Percentiles rank a stretch among this genome's conserved stretches.
Evolutionary conservation across 1,139 yeast species (phyloP).

Genomic region (Suhomyces chickasaworum): DNA sequence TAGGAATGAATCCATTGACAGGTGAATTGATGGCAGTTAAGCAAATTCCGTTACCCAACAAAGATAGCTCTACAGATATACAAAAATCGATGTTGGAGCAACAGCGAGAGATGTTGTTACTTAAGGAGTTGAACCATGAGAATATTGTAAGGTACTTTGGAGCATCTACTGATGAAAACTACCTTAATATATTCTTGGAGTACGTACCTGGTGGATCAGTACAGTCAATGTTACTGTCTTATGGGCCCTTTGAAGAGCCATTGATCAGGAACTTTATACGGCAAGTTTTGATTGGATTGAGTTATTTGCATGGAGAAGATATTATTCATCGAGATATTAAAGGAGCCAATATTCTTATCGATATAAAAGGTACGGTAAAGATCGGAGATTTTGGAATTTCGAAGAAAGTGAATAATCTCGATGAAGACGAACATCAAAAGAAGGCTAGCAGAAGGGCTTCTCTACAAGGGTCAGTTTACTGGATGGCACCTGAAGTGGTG

Average conservation of each 20-base stretch:
- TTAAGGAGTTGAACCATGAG: constrained; percentile 83
- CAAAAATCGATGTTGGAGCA: constrained; percentile 76
- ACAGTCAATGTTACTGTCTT: constrained; percentile 77
- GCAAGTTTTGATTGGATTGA: constrained; percentile 80
- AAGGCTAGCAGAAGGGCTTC: constrained; percentile 68
- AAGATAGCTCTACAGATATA: constrained; percentile 40
- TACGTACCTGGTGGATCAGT: constrained; percentile 98
- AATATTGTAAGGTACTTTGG: constrained; percentile 92
- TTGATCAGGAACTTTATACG: constrained; percentile 79
- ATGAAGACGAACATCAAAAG: constrained; percentile 26
- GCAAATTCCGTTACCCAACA: constrained; percentile 73
- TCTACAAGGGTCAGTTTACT: constrained; percentile 88
- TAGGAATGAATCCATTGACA: constrained; percentile 88
- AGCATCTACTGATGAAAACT: constrained; percentile 70
- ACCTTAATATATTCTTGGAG: constrained; percentile 82
- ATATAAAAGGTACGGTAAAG: constrained; percentile 86
- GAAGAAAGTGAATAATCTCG: constrained; percentile 57
- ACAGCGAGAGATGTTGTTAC: constrained; percentile 78
- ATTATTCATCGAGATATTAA: constrained; percentile 91
- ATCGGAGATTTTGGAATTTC: constrained; percentile 95
- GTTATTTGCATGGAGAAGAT: constrained; percentile 77
- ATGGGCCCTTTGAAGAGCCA: constrained; percentile 93
- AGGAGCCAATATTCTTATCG: constrained; percentile 90
- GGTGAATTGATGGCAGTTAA: constrained; percentile 98
- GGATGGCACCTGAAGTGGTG: constrained; percentile 99